Base-by-base conservation (phyloP, 2,329 filamentous ascomycete species). In the Microdochium bolleyi region DNA sequence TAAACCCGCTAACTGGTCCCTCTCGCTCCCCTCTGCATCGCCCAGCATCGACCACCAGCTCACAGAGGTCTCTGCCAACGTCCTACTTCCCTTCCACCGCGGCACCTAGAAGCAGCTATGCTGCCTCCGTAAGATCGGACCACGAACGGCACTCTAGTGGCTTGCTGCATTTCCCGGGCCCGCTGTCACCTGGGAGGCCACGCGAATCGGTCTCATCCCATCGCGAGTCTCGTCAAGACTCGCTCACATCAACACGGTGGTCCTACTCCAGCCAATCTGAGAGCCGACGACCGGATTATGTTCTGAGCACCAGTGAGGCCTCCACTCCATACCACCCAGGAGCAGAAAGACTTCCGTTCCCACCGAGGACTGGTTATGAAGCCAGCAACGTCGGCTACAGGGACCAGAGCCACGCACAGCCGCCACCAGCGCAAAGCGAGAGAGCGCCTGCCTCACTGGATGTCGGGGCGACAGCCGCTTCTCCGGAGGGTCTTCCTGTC, bases 11-110 rank as follows among this genome's bases (percentile, higher is more conserved):
- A 46, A 61, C 69, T 46, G 67, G 71, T 3, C 41, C 41, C 32
- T 62, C 69, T 16, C 59, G 63, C 8, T 79, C 78, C 21, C 73
- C 78, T 4, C 60, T 77, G 52, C 77, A 81, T 41, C 70, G 71
- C 46, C 71, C 76, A 4, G 68, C 68, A 53, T 64, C 69, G n/a
- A 65, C 71, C 14, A 65, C 58, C 21, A 63, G 64, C 49, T 62
- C 66, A 50, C 72, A 73, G 38, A 66, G 70, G 49, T 60, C 69
- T 9, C 70, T 66, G 48, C 68, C 70, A 16, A 69, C 67, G 3
- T 77, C 76, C 14, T 80, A 79, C 62, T 80, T 81, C 56, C 70
- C 76, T 4, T 46, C 41, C 19, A 46, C 41, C 16, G 41, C 22
- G 9, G 22, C 41, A 5, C 41, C 41, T 22, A 46, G 41, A 19